A percentile compares a stretch with the other conserved stretches of the same genome.
Conservation (phyloP, 768 basidiomycete genomes). For the Candolleomyces eurysporus region DNA sequence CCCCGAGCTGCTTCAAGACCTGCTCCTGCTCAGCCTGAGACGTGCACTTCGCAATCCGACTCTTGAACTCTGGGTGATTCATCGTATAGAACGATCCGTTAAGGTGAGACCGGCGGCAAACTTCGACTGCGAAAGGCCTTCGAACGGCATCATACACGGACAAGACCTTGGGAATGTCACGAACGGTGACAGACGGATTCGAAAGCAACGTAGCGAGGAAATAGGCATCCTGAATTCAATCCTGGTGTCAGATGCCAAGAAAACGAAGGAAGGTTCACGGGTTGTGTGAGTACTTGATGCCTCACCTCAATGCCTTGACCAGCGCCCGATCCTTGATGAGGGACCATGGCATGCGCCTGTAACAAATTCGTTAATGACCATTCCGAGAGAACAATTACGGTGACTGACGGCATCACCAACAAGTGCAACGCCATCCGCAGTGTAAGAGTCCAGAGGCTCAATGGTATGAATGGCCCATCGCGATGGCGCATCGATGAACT, state of each 20-base stretch:
- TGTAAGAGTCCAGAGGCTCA: conserved; percentile 16
- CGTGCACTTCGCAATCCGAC: conserved; percentile 19
- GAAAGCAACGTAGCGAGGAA: conserved; percentile 37
- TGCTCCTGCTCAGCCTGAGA: conserved; percentile 5
- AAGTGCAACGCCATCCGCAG: conserved; percentile 16
- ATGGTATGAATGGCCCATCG: conserved; percentile 21
- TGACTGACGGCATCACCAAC: conserved; percentile 22
- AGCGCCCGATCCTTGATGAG: conserved; percentile 48
- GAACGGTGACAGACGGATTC: conserved; percentile 31
- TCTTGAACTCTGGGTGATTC: conserved; percentile 27
- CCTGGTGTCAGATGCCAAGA: background rate
- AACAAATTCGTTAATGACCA: background rate
- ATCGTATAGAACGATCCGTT: conserved; percentile 34
- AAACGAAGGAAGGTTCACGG: conserved; percentile 30
- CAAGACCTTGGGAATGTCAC: conserved; percentile 24
- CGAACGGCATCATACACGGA: conserved; percentile 36
- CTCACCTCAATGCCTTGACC: conserved; percentile 47
- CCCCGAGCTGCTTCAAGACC: conserved; percentile 27
- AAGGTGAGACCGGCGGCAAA: conserved; percentile 23
- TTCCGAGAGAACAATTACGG: background rate
- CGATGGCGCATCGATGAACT: conserved; percentile 19
- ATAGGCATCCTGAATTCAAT: conserved; percentile 36
- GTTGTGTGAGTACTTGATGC: background rate
- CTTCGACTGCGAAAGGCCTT: conserved; percentile 31
- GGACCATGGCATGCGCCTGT: conserved; percentile 45